Evolutionary conservation across 1,284 basidiomycete species (phyloP).

Genomic region (Heterobasidion occidentale): DNA sequence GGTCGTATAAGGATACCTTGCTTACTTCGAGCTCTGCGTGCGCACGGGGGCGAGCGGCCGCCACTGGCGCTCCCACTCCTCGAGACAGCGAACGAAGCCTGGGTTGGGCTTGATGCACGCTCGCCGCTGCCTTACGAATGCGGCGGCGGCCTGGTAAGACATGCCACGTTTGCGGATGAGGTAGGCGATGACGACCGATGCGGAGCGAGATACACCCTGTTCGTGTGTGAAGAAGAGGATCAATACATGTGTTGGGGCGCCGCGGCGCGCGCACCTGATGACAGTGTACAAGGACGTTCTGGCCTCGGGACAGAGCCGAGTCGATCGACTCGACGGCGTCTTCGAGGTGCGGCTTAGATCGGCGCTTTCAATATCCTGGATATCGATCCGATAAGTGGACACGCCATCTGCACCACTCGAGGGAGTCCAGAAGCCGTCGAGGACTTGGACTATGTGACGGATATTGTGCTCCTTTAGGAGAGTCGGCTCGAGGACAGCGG

Average conservation of each 20-base stretch:
- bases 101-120: constrained; percentile 67
- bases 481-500: constrained; percentile 26
- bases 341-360: constrained; percentile 50
- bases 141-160: constrained; percentile 55
- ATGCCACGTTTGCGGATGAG: constrained; percentile 58
- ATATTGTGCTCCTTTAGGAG: constrained; percentile 35
- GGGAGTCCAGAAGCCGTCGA: constrained; percentile 65
- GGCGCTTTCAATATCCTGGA: constrained; percentile 47
- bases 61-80: constrained; percentile 14
- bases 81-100: constrained; percentile 30
- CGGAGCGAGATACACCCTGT: constrained; percentile 60
- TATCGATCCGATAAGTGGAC: constrained; percentile 54
- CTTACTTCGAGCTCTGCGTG: background rate
- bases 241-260: constrained; percentile 3
- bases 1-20: background rate
- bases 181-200: constrained; percentile 61
- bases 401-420: constrained; percentile 48
- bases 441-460: constrained; percentile 57
- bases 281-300: constrained; percentile 58
- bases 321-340: constrained; percentile 49
- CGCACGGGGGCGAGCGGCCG: background rate
- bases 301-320: constrained; percentile 35
- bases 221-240: constrained; percentile 3
- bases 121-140: constrained; percentile 48
- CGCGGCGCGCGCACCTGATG: constrained; percentile 41